Conservation (phyloP, 2,329 filamentous ascomycete genomes). For the Phyllosticta ampelicida region DNA sequence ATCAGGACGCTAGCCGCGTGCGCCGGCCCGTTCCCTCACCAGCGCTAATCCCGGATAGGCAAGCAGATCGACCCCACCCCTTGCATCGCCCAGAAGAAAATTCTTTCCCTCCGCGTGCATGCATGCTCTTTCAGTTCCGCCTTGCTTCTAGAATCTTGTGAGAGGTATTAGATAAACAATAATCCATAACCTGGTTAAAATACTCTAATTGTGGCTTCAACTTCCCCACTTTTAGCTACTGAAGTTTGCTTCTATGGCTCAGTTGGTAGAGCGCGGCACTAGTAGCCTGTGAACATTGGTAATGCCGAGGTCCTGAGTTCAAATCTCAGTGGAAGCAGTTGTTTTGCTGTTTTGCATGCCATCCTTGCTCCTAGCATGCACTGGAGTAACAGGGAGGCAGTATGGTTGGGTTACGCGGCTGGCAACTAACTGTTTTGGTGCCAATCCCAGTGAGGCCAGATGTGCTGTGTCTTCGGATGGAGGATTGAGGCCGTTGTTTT, state of each 20-base stretch:
- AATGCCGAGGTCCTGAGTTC: slow-evolving; percentile 11
- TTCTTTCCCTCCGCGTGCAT: no score
- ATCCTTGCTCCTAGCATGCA: not conserved
- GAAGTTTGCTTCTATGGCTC: slow-evolving; percentile 7
- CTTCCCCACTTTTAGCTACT: no score
- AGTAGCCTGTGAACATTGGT: not conserved
- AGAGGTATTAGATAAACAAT: no score
- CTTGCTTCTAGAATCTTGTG: no score
- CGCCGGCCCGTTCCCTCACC: not conserved
- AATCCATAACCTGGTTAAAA: no score
- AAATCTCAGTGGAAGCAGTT: slow-evolving; percentile 10
- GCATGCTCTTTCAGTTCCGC: not conserved
- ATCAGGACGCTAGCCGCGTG: not conserved
- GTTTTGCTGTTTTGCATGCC: not conserved
- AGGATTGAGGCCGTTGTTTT: not conserved
- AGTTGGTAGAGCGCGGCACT: slow-evolving; percentile 11
- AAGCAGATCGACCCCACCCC: not conserved
- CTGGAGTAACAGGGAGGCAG: no score
- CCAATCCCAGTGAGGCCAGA: no score
- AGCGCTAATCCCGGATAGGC: not conserved
- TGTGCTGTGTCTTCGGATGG: not conserved
- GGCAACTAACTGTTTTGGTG: not conserved
- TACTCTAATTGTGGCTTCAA: no score
- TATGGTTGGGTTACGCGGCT: no score
- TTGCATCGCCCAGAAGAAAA: no score